phyloP scores from a whole-genome alignment of 1,284 basidiomycete genomes.

The Irpex sp. region DNA sequence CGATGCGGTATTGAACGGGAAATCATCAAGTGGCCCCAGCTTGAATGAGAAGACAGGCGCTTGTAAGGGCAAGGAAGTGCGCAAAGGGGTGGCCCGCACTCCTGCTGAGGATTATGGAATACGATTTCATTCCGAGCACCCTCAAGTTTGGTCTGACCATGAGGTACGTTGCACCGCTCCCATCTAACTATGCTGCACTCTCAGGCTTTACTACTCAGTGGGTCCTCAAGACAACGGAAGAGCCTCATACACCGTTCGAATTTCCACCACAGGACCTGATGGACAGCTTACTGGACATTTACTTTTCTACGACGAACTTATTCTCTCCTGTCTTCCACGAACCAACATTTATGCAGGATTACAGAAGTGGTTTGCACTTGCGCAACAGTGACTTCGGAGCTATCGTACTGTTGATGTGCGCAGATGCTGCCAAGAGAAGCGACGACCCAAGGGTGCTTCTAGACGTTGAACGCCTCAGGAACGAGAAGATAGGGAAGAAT shows the following conservation, averaged over 20 bases:
- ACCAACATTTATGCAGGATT: slow-evolving; percentile 61
- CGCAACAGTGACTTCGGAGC: slow-evolving; percentile 62
- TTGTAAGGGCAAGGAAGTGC: not conserved
- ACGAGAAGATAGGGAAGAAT: not conserved
- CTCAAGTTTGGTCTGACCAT: not conserved
- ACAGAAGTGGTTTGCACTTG: slow-evolving; percentile 53
- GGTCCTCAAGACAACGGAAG: not conserved
- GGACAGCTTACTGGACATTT: slow-evolving; percentile 57
- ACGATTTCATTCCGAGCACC: no score
- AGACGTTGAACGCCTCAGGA: slow-evolving; percentile 32
- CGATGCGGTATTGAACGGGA: no score
- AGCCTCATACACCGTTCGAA: slow-evolving; percentile 45
- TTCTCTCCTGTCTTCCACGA: slow-evolving; percentile 77
- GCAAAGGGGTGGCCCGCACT: not conserved
- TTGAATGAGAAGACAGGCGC: not conserved
- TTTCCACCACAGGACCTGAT: slow-evolving; percentile 37
- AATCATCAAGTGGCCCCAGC: no score
- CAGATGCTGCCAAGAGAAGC: slow-evolving; percentile 66
- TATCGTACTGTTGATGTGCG: slow-evolving; percentile 74
- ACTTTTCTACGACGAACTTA: slow-evolving; percentile 62
- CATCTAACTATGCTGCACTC: not conserved
- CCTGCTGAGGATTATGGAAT: no score
- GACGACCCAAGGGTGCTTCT: slow-evolving; percentile 64
- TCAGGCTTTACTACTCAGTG: slow-evolving; percentile 16
- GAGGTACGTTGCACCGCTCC: not conserved